These are phyloP conservation scores for Xylaria sp. DNA, from an alignment of 2,329 filamentous ascomycete species.

Conservation along the genomic window DNA sequence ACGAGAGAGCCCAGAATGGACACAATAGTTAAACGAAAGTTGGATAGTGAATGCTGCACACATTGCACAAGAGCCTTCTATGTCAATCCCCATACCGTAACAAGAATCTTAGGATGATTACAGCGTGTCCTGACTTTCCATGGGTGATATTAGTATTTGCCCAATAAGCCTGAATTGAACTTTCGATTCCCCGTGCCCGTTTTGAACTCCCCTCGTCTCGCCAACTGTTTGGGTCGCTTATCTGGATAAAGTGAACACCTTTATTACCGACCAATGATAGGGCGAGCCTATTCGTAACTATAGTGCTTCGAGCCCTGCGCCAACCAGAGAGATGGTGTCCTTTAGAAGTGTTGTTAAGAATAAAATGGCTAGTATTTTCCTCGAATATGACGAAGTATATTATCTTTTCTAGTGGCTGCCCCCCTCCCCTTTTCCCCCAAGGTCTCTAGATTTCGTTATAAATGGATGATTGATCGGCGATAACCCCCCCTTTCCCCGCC, in stretches of 20 bases:
- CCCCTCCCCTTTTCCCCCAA: too few relatives aligned
- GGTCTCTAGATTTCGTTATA: too few relatives aligned
- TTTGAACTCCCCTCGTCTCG: neutral
- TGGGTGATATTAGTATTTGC: neutral
- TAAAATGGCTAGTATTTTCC: neutral
- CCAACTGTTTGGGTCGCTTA: conserved; percentile 14
- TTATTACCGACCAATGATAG: conserved; percentile 14
- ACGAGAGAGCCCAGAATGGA: too few relatives aligned
- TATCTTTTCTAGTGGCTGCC: too few relatives aligned
- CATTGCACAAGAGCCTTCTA: too few relatives aligned
- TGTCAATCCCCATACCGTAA: too few relatives aligned
- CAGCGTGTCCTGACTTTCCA: neutral
- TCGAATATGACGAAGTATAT: neutral
- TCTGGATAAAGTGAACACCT: conserved; percentile 21
- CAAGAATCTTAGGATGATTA: neutral
- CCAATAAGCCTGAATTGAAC: conserved; percentile 8
- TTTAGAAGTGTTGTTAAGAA: neutral
- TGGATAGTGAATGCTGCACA: too few relatives aligned
- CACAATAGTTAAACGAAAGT: too few relatives aligned
- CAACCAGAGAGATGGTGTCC: neutral
- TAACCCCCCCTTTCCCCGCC: too few relatives aligned
- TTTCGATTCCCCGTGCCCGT: neutral
- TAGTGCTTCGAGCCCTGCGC: neutral
- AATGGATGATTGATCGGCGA: too few relatives aligned
- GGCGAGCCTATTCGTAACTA: neutral